A percentile compares a stretch with the other conserved stretches of the same genome.
Evolutionary conservation across 2,329 filamentous ascomycete species (phyloP).

Genomic region (Coniochaeta sp.): DNA sequence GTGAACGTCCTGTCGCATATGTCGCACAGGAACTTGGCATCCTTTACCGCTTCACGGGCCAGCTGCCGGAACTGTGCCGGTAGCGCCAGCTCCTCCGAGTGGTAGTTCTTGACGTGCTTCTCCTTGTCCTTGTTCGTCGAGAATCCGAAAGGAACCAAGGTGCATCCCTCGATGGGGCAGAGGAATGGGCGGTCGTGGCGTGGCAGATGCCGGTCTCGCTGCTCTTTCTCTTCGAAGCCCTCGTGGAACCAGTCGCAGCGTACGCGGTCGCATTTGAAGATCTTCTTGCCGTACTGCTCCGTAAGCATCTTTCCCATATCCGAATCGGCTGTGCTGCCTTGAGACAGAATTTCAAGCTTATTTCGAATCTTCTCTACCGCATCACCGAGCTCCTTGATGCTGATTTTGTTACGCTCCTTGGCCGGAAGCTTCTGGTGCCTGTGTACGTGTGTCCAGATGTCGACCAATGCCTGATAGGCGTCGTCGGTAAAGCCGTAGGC

Average conservation of each 20-base stretch:
- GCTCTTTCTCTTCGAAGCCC: conserved; percentile 25
- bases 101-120: conserved; percentile 20
- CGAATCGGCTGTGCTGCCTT: not conserved
- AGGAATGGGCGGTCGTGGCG: conserved; percentile 32
- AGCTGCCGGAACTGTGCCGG: conserved; percentile 7
- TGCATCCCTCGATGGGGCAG: conserved; percentile 25
- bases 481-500: conserved; percentile 10
- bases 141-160: conserved; percentile 28
- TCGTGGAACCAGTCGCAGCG: conserved; percentile 34
- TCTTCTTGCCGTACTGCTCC: conserved; percentile 26
- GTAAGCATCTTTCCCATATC: not conserved
- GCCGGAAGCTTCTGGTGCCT: conserved; percentile 10
- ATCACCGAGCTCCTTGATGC: conserved; percentile 17
- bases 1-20: conserved; percentile 27
- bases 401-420: conserved; percentile 20
- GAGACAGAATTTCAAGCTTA: conserved; percentile 16
- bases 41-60: not conserved
- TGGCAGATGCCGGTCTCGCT: conserved; percentile 25
- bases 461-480: conserved; percentile 7
- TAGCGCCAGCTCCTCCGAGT: conserved; percentile 15
- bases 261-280: conserved; percentile 33
- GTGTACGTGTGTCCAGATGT: conserved; percentile 14
- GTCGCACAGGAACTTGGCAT: conserved; percentile 19
- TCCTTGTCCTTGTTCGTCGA: conserved; percentile 28
- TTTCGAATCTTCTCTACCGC: conserved; percentile 20